Percentiles rank a stretch among this genome's conserved stretches.
Conservation (phyloP, 2,329 filamentous ascomycete genomes). For the Thielaviopsis cerberus region DNA sequence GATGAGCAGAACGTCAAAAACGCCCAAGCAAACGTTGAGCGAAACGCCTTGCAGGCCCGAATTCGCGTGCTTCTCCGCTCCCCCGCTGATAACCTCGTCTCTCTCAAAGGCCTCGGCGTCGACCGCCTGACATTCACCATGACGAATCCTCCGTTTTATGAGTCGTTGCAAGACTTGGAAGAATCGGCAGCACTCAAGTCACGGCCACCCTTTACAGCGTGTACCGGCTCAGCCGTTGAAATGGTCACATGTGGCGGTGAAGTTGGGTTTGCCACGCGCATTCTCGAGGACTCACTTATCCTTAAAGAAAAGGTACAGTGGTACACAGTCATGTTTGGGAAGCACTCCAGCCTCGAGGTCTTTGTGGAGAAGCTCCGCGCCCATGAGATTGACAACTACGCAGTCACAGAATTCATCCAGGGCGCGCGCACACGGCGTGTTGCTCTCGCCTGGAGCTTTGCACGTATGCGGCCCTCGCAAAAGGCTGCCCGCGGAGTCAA, state of each 20-base stretch:
- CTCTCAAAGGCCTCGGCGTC: slow-evolving; percentile 34
- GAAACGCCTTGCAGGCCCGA: slow-evolving; percentile 45
- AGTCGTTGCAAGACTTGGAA: slow-evolving; percentile 49
- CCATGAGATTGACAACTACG: slow-evolving; percentile 53
- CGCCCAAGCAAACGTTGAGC: slow-evolving; percentile 46
- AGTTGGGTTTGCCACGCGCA: slow-evolving; percentile 49
- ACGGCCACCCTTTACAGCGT: slow-evolving; percentile 48
- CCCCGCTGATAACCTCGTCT: slow-evolving; percentile 38
- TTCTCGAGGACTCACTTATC: slow-evolving; percentile 49
- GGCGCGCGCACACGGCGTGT: slow-evolving; percentile 65
- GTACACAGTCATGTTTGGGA: slow-evolving; percentile 87
- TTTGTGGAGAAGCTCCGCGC: slow-evolving; percentile 41
- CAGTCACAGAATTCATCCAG: slow-evolving; percentile 62
- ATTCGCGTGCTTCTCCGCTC: slow-evolving; percentile 44
- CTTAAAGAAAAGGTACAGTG: slow-evolving; percentile 49
- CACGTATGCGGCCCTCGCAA: slow-evolving; percentile 40
- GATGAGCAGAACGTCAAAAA: slow-evolving; percentile 49
- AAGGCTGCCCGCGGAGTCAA: slow-evolving; percentile 27
- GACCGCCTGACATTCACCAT: slow-evolving; percentile 59
- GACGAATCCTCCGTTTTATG: slow-evolving; percentile 90
- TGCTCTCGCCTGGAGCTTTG: slow-evolving; percentile 79
- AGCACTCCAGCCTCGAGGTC: slow-evolving; percentile 47
- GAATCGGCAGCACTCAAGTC: slow-evolving; percentile 47
- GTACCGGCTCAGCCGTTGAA: slow-evolving; percentile 61
- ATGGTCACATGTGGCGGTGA: slow-evolving; percentile 77